phyloP scores from a whole-genome alignment of 345 rosid species.

The Eutrema yunnanense region DNA sequence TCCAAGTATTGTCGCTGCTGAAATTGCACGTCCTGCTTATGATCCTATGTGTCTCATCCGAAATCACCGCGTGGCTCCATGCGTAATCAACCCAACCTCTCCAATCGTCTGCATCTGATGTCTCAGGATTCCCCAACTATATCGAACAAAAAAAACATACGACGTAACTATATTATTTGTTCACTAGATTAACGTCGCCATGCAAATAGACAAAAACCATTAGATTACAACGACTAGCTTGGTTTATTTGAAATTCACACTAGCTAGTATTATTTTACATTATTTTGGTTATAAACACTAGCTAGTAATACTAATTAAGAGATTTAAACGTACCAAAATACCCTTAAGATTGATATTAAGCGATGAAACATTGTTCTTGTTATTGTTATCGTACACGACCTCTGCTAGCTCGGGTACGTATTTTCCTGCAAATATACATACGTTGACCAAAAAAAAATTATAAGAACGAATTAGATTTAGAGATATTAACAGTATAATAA shows the following conservation, averaged over 20 bases:
- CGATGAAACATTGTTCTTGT: conserved; percentile 50
- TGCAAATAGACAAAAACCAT: neutral
- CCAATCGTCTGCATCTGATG: conserved; percentile 88
- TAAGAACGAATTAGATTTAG: neutral
- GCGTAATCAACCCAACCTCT: conserved; percentile 93
- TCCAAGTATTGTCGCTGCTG: conserved; percentile 64
- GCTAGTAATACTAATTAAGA: neutral
- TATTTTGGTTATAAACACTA: neutral
- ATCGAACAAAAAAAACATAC: neutral
- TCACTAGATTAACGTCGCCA: neutral
- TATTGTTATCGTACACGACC: conserved; percentile 41
- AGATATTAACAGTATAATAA: neutral
- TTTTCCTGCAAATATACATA: conserved; percentile 44
- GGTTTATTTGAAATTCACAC: neutral
- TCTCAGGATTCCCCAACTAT: conserved; percentile 97
- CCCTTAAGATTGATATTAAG: conserved; percentile 68
- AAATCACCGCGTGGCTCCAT: conserved; percentile 99
- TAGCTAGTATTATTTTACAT: too few species aligned
- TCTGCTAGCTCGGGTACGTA: conserved; percentile 84
- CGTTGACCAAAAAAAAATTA: neutral
- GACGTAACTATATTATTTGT: neutral
- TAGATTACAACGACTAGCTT: too few species aligned
- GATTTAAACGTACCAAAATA: conserved; percentile 51
- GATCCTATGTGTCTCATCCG: conserved; percentile 73
- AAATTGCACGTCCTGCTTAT: conserved; percentile 83